Base-by-base conservation (phyloP, 345 rosid genomes). In the Angophora floribunda region DNA sequence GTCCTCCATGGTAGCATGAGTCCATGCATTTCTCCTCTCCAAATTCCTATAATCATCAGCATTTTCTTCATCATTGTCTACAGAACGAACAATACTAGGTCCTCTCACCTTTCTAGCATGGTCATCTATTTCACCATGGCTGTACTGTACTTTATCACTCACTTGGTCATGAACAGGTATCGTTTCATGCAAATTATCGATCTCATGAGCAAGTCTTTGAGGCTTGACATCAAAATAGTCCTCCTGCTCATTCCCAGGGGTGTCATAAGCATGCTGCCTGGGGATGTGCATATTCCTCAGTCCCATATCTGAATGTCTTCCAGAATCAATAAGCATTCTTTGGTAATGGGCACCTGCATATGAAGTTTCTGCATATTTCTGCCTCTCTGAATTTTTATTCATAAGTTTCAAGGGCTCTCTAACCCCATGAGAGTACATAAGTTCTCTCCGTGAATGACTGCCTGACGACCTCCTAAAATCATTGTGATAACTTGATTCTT, bases 401-500 rank as follows among this genome's bases (percentile, higher is more conserved):
- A 91, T 87, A 86, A 88, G 87, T 87, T 88, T 89, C 32, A 90
- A 88, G 57, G 93, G 89, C 86, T 89, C 85, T 80, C 90, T 91
- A 89, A 90, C 92, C 82, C 84, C 87, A 84, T 90, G 91, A 15
- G 93, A 88, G 89, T 86, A 51, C 55, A 87, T 79, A 82, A 89
- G 86, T 86, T 91, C 93, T 87, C 87, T 88, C 89, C 93, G 88
- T 47, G 90, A 87, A 88, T 75, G 86, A 49, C 7, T 52, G 82
- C 89, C 88, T 59, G 93, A 89, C 61, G 95, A 91, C 90, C 93
- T 65, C 79, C 93, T 87, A 89, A 85, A 89, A 78, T 93, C 90
- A 70, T 91, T 85, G n/a, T 90, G 93, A 78, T 85, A 53, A 53
- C 88, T 87, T 85, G 86, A 89, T 88, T 90, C 89, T 86, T 90